A percentile compares a stretch with the other conserved stretches of the same genome.
Evolutionary conservation across 768 basidiomycete genomes (phyloP).

Genomic region (Goffeauzyma gilvescens): DNA sequence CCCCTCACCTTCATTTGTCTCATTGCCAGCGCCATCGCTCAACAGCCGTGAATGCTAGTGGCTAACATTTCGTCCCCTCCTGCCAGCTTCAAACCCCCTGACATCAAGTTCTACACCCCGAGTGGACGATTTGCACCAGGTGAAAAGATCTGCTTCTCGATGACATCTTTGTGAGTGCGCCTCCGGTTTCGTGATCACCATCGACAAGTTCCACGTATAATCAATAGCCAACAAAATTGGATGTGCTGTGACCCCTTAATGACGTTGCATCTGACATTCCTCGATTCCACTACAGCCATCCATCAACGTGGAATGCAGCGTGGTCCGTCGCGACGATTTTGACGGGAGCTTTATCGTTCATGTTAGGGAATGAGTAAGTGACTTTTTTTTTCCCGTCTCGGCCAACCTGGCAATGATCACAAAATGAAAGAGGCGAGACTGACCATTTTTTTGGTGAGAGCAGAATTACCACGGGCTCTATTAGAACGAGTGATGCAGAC

Average conservation of each 20-base stretch:
- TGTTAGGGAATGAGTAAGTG: slow-evolving; percentile 63
- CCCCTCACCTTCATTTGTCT: neutral
- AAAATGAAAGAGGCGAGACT: neutral
- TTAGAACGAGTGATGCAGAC: slow-evolving; percentile 58
- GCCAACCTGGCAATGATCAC: neutral
- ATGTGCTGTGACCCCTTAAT: no score
- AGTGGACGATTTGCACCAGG: slow-evolving; percentile 30
- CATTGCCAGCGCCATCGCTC: slow-evolving; percentile 7
- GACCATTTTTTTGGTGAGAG: neutral
- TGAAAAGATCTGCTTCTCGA: slow-evolving; percentile 83
- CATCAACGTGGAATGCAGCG: slow-evolving; percentile 11
- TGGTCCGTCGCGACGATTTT: slow-evolving; percentile 42
- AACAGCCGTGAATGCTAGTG: neutral
- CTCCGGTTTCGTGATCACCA: no score
- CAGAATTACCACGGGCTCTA: slow-evolving; percentile 77
- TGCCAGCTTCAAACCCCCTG: slow-evolving; percentile 69
- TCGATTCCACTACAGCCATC: no score
- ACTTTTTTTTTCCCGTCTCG: neutral
- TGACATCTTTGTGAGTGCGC: slow-evolving; percentile 37
- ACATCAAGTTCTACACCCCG: slow-evolving; percentile 59
- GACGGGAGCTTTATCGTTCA: slow-evolving; percentile 82
- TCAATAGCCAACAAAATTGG: no score
- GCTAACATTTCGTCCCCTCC: neutral
- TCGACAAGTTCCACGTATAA: no score
- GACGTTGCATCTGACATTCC: no score